These are phyloP conservation scores for Quercus ilex DNA, from an alignment of 306 rosid genomes.

Conservation along the genomic window DNA sequence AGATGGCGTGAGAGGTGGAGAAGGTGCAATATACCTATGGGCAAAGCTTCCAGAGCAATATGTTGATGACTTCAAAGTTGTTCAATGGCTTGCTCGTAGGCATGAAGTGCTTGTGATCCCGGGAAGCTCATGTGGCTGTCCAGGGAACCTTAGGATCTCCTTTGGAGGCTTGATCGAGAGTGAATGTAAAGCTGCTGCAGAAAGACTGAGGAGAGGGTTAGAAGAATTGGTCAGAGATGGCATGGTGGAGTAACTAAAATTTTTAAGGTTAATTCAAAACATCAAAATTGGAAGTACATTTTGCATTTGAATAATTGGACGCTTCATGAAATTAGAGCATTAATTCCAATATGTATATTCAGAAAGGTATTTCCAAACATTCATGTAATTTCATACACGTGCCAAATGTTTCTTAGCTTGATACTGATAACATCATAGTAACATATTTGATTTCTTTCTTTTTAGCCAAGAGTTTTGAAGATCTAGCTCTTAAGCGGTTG, in stretches of 20 bases:
- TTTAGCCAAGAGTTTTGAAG: neutral
- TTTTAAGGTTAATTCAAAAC: neutral
- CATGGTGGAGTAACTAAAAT: constrained; percentile 36
- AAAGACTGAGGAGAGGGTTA: constrained; percentile 66
- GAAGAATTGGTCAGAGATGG: constrained; percentile 77
- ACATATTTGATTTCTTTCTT: neutral
- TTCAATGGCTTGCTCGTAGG: constrained; percentile 72
- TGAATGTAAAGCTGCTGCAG: constrained; percentile 80
- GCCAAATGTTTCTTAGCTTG: neutral
- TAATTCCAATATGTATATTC: neutral
- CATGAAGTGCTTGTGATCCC: constrained; percentile 92
- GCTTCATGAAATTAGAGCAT: neutral
- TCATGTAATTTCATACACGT: neutral
- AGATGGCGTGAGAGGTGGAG: constrained; percentile 87
- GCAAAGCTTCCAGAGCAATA: constrained; percentile 78
- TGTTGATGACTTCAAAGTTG: constrained; percentile 56
- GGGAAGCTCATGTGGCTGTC: constrained; percentile 69
- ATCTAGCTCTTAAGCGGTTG: neutral
- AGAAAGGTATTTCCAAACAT: neutral
- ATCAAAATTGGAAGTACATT: constrained; percentile 17
- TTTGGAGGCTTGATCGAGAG: constrained; percentile 79
- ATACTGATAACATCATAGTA: neutral
- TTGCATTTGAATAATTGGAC: constrained; percentile 42
- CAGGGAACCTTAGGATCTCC: constrained; percentile 80
- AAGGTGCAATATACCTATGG: constrained; percentile 94